Conservation (phyloP, 495 filamentous ascomycete genomes). For the Penicillium pancosmium region DNA sequence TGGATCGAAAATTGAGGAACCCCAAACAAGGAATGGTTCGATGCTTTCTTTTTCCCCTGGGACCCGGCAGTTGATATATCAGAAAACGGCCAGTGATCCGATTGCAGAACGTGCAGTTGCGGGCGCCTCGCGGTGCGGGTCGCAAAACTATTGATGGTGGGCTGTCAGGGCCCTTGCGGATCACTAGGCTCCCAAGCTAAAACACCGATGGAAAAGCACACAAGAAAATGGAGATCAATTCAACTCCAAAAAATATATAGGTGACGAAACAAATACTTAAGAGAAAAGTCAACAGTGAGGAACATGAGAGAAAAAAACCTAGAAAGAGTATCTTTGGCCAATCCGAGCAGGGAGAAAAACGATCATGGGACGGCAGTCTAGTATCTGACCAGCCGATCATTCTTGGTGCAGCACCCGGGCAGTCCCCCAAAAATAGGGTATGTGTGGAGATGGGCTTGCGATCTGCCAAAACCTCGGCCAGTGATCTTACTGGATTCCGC, state of each 20-base stretch:
- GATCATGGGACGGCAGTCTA: not conserved
- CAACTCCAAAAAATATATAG: too few relatives aligned
- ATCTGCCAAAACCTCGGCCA: not conserved
- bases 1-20: conserved; percentile 4
- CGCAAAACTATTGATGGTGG: conserved; percentile 1
- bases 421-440: not conserved
- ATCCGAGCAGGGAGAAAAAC: too few relatives aligned
- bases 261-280: too few relatives aligned
- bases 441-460: not conserved
- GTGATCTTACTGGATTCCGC: not conserved
- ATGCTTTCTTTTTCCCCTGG: not conserved
- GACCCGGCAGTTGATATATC: conserved; percentile 6
- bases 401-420: not conserved
- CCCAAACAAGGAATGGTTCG: not conserved
- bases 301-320: too few relatives aligned
- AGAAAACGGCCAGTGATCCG: not conserved
- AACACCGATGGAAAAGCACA: too few relatives aligned
- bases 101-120: not conserved
- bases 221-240: too few relatives aligned
- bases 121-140: too few relatives aligned
- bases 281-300: too few relatives aligned
- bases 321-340: too few relatives aligned
- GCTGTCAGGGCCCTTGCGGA: not conserved
- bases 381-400: not conserved
- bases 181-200: not conserved